Evolutionary conservation across 345 rosid genomes (phyloP).

Genomic region (Excoecaria cochinchinensis): DNA sequence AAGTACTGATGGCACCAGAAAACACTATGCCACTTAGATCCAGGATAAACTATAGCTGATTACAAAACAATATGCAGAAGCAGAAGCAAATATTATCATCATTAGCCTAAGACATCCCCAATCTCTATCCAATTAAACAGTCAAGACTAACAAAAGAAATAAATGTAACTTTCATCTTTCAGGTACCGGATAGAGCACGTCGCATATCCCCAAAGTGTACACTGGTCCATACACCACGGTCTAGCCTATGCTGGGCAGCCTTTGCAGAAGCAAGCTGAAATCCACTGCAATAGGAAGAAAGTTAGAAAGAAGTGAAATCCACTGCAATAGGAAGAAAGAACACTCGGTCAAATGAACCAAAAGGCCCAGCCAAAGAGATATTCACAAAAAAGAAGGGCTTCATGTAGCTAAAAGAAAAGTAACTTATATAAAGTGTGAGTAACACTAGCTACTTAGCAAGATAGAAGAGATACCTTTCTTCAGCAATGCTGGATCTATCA

Average conservation of each 20-base stretch:
- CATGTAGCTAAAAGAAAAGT: no score
- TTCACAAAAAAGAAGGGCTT: not conserved
- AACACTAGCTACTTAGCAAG: not conserved
- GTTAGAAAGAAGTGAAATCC: no score
- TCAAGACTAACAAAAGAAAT: not conserved
- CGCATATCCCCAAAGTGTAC: conserved; percentile 62
- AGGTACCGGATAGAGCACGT: conserved; percentile 49
- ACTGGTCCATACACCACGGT: conserved; percentile 60
- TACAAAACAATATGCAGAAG: not conserved
- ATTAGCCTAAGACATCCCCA: not conserved
- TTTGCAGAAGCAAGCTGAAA: conserved; percentile 63
- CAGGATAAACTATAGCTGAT: not conserved
- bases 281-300: conserved; percentile 36
- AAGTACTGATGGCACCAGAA: not conserved
- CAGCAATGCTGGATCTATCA: conserved; percentile 35
- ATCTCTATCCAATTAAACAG: not conserved
- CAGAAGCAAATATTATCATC: not conserved
- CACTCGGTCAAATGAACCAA: not conserved
- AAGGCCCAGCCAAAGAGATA: not conserved
- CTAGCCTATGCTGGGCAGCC: conserved; percentile 56
- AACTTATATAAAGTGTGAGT: not conserved
- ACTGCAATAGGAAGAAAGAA: conserved; percentile 29
- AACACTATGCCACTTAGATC: not conserved
- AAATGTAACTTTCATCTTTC: not conserved
- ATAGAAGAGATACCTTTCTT: conserved; percentile 40